Percentiles rank a stretch among this genome's conserved stretches.
These are phyloP conservation scores for Penicillium steckii DNA, from an alignment of 495 filamentous ascomycete genomes.

Conservation along the genomic window DNA sequence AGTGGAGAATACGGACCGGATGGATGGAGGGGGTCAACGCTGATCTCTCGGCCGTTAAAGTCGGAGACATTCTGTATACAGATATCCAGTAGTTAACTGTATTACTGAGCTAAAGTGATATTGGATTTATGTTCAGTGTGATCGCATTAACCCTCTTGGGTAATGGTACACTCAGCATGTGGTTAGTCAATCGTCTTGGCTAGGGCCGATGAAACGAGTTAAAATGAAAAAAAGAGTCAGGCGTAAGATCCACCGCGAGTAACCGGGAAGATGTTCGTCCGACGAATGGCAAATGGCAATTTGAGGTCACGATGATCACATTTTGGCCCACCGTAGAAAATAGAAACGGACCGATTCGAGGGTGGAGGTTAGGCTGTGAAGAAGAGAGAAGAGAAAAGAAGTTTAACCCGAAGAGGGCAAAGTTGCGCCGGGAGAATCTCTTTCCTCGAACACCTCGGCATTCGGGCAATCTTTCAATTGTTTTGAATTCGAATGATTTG, in stretches of 20 bases:
- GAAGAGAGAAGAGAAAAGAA: not conserved
- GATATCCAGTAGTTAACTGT: not conserved
- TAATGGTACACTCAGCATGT: not conserved
- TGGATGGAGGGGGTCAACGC: not conserved
- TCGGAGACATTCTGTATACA: not conserved
- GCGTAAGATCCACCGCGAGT: slow-evolving; percentile 39
- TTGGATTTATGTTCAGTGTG: not conserved
- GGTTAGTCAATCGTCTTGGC: not conserved
- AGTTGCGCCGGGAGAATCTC: too few species aligned
- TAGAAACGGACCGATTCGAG: not conserved
- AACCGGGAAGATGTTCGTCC: slow-evolving; percentile 20
- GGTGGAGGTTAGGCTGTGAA: too few species aligned
- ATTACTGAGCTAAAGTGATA: too few species aligned
- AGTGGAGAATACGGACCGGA: not conserved
- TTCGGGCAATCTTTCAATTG: not conserved
- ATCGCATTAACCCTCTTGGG: not conserved
- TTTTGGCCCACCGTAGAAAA: slow-evolving; percentile 5
- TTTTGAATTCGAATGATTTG: too few species aligned
- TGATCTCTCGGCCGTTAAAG: not conserved
- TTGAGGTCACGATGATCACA: slow-evolving; percentile 21
- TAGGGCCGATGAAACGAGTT: not conserved
- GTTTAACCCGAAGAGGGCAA: too few species aligned
- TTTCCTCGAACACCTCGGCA: slow-evolving; percentile 1
- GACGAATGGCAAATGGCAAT: not conserved
- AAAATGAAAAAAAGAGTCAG: not conserved